Percentiles rank a stretch among this genome's conserved stretches.
phyloP scores from a whole-genome alignment of 1,139 yeast species.

The Yamadazyma mexicana region DNA sequence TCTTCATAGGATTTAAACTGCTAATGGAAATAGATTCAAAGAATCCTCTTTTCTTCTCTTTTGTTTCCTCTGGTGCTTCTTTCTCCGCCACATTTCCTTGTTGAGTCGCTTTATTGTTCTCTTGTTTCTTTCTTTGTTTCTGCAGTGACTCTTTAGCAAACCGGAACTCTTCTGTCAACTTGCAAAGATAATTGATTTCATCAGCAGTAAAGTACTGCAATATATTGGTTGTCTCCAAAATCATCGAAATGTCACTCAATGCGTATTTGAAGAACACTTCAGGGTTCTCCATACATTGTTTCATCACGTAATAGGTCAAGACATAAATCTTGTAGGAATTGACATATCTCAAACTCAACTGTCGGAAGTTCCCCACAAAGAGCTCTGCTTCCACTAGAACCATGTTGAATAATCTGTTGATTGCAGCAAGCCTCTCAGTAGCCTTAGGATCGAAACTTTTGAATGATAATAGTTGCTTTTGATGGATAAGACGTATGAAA shows the following conservation, averaged over 20 bases:
- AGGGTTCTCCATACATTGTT: constrained; percentile 46
- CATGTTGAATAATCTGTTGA: constrained; percentile 35
- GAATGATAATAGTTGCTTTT: constrained; percentile 35
- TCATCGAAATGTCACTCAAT: constrained; percentile 27
- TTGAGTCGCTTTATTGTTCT: neutral
- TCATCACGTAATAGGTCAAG: constrained; percentile 42
- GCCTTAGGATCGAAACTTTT: constrained; percentile 22
- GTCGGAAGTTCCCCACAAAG: constrained; percentile 46
- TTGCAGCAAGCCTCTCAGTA: constrained; percentile 30
- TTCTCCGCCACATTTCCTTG: neutral
- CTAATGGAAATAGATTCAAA: neutral
- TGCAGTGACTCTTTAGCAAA: constrained; percentile 38
- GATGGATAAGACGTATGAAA: constrained; percentile 43
- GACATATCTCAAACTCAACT: constrained; percentile 38
- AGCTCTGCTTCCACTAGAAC: constrained; percentile 43
- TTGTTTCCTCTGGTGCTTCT: neutral
- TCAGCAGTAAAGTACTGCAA: constrained; percentile 37
- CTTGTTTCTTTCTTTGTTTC: constrained; percentile 15
- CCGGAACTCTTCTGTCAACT: constrained; percentile 42
- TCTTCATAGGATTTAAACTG: constrained; percentile 8
- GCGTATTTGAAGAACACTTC: constrained; percentile 37
- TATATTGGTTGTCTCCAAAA: constrained; percentile 43
- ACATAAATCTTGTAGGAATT: constrained; percentile 45
- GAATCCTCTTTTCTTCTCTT: neutral
- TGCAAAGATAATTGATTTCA: constrained; percentile 39